These are phyloP conservation scores for Scutellaria barbata DNA, from an alignment of 257 asterid genomes.

Conservation along the genomic window DNA sequence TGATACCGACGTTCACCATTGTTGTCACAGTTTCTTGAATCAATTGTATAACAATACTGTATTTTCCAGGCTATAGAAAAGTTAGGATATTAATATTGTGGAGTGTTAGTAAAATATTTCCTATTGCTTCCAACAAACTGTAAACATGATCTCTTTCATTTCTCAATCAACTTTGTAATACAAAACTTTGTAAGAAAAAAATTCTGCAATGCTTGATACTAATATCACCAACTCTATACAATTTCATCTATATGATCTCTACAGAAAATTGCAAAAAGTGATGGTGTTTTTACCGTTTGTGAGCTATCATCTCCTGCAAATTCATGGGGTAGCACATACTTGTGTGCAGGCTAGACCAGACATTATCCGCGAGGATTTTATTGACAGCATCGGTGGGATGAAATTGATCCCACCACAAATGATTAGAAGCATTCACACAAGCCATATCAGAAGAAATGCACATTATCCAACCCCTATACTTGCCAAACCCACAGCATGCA, in stretches of 20 bases:
- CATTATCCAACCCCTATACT: slow-evolving; percentile 65
- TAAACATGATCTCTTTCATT: slow-evolving; percentile 18
- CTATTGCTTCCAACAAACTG: slow-evolving; percentile 25
- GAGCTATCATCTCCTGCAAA: slow-evolving; percentile 72
- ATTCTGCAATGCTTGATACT: not conserved
- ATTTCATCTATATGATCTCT: slow-evolving; percentile 27
- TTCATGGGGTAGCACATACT: slow-evolving; percentile 90
- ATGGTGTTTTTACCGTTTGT: not conserved
- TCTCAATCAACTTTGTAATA: slow-evolving; percentile 24
- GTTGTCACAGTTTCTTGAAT: slow-evolving; percentile 18
- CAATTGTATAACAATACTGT: slow-evolving; percentile 29
- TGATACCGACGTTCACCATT: not conserved
- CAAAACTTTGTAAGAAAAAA: not conserved
- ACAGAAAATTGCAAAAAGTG: not conserved
- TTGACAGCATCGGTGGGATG: slow-evolving; percentile 92
- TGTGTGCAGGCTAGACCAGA: slow-evolving; percentile 72
- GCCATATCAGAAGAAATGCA: slow-evolving; percentile 91
- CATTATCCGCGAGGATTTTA: slow-evolving; percentile 74
- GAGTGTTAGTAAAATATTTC: slow-evolving; percentile 21
- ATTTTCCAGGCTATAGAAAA: slow-evolving; percentile 26
- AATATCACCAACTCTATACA: not conserved
- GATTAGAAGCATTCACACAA: slow-evolving; percentile 67
- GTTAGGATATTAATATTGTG: slow-evolving; percentile 26
- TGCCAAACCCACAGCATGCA: slow-evolving; percentile 96
- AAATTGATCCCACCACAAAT: slow-evolving; percentile 97